Evolutionary conservation across 192 early-diverging fungal genomes (phyloP).

Genomic region (Gaertneriomyces semiglobifer): DNA sequence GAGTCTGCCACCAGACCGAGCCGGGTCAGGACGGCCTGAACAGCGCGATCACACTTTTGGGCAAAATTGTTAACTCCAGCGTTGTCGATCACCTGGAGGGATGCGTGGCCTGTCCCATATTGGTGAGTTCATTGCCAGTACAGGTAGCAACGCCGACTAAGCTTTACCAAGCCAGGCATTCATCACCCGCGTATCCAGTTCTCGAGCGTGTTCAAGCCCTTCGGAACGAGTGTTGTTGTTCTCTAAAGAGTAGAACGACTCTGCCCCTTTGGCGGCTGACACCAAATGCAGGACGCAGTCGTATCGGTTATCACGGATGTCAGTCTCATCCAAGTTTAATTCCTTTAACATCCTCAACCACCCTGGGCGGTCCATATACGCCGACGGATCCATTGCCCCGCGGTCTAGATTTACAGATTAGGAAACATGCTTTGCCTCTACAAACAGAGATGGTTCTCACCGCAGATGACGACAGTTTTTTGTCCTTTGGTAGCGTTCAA

Average conservation of each 20-base stretch:
- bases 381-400: constrained; percentile 44
- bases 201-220: constrained; percentile 39
- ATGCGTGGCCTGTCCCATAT: constrained; percentile 28
- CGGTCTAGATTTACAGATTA: constrained; percentile 24
- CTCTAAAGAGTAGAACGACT: constrained; percentile 38
- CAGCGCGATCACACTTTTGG: constrained; percentile 41
- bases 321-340: constrained; percentile 38
- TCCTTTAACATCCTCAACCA: constrained; percentile 40
- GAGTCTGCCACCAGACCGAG: constrained; percentile 33
- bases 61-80: constrained; percentile 36
- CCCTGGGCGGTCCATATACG: constrained; percentile 35
- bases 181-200: constrained; percentile 38
- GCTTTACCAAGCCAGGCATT: constrained; percentile 40
- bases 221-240: constrained; percentile 42
- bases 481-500: constrained; percentile 37
- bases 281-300: constrained; percentile 46
- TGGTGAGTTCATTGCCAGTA: neutral
- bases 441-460: neutral
- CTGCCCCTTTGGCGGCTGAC: constrained; percentile 46
- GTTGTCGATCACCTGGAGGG: constrained; percentile 45
- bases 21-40: constrained; percentile 41
- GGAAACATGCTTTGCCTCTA: neutral
- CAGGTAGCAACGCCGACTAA: neutral
- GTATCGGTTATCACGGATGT: constrained; percentile 42
- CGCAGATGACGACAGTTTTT: constrained; percentile 46